Conservation (phyloP, 768 basidiomycete genomes). For the Psilocybe sp. region DNA sequence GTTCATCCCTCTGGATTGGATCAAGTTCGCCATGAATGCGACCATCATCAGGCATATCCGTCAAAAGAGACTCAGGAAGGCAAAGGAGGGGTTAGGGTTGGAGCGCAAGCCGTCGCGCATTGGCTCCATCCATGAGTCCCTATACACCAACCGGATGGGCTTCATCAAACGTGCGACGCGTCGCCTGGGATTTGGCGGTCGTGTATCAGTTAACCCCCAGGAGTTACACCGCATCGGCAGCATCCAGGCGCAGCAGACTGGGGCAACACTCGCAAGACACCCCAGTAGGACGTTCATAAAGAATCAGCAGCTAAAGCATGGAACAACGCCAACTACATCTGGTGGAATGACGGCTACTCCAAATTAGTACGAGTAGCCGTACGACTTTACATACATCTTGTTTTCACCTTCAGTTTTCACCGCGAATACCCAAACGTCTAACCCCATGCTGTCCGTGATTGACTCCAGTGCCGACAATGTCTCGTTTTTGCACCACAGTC, state of each 20-base stretch:
- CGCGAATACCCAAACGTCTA: too few species aligned
- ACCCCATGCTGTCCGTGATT: too few species aligned
- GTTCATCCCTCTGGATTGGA: constrained; percentile 93
- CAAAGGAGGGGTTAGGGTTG: constrained; percentile 56
- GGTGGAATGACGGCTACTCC: too few species aligned
- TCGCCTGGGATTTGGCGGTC: constrained; percentile 85
- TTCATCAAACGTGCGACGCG: constrained; percentile 87
- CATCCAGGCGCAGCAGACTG: constrained; percentile 77
- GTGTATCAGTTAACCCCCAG: constrained; percentile 73
- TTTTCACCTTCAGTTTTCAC: too few species aligned
- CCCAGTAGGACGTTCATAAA: constrained; percentile 35
- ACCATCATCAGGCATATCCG: constrained; percentile 86
- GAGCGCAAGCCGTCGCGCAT: constrained; percentile 87
- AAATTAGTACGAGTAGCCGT: too few species aligned
- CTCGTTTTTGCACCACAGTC: too few species aligned
- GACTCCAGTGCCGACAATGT: too few species aligned
- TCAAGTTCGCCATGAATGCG: constrained; percentile 96
- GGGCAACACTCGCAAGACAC: constrained; percentile 74
- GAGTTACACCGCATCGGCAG: constrained; percentile 83
- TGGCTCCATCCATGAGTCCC: constrained; percentile 87
- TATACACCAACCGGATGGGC: constrained; percentile 93
- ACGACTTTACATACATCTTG: too few species aligned
- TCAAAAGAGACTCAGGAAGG: constrained; percentile 51
- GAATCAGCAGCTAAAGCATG: too few species aligned
- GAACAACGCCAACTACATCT: too few species aligned